A percentile compares a stretch with the other conserved stretches of the same genome.
Conservation (phyloP, 2,329 filamentous ascomycete species). For the Arthrobotrys musiformis region DNA sequence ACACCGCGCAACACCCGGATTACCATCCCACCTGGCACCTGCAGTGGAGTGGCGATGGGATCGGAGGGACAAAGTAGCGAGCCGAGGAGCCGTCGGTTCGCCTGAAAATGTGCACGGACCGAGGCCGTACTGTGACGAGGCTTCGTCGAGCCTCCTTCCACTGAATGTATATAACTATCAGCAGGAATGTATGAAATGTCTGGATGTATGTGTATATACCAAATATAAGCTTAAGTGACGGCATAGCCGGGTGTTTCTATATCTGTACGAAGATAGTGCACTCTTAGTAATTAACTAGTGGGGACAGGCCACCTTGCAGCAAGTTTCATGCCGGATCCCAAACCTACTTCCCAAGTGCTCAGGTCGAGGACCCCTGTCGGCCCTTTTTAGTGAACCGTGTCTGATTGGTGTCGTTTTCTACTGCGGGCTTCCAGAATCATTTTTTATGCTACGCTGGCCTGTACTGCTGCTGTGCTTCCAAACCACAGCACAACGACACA, state of each 20-base stretch:
- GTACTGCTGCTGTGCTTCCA: conserved; percentile 6
- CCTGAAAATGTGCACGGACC: too few relatives aligned
- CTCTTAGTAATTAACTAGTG: neutral
- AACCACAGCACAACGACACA: conserved; percentile 22
- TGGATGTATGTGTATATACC: too few relatives aligned
- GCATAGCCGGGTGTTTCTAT: neutral
- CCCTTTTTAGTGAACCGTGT: neutral
- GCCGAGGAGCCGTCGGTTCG: too few relatives aligned
- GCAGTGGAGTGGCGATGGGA: too few relatives aligned
- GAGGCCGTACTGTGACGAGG: too few relatives aligned
- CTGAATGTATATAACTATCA: too few relatives aligned
- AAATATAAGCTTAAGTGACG: conserved; percentile 20
- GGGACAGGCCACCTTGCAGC: conserved; percentile 42
- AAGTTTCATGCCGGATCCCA: too few relatives aligned
- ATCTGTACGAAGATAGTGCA: too few relatives aligned
- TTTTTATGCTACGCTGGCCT: conserved; percentile 56
- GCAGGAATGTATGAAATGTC: too few relatives aligned
- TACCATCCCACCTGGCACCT: too few relatives aligned
- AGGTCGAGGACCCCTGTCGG: neutral
- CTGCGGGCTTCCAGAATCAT: conserved; percentile 35
- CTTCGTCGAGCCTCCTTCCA: too few relatives aligned
- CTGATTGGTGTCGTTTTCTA: conserved; percentile 25
- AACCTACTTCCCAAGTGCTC: neutral
- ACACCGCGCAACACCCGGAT: neutral
- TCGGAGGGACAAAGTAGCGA: too few relatives aligned